Percentiles rank a stretch among this genome's conserved stretches.
Conservation (phyloP, 495 filamentous ascomycete species). For the Cryomyces antarcticus region DNA sequence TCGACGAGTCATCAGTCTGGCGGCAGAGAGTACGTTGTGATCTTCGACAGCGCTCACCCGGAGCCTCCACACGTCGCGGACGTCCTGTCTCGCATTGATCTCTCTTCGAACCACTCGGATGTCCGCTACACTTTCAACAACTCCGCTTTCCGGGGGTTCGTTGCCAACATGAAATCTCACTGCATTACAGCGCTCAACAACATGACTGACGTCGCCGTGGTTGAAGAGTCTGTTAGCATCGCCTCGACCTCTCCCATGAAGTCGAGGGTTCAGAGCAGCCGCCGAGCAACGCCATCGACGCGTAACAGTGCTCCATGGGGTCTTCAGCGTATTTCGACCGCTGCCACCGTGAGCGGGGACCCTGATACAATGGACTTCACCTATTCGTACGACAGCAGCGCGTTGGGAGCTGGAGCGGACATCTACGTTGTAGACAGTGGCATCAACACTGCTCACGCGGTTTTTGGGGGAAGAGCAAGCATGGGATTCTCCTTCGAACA, state of each 20-base stretch:
- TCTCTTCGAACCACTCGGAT: slow-evolving; percentile 9
- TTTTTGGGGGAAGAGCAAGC: slow-evolving; percentile 25
- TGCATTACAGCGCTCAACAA: slow-evolving; percentile 16
- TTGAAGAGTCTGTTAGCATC: slow-evolving; percentile 15
- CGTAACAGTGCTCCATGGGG: slow-evolving; percentile 25
- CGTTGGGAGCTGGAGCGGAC: slow-evolving; percentile 25
- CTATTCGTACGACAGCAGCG: slow-evolving; percentile 20
- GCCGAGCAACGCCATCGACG: neutral
- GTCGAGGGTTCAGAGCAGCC: neutral
- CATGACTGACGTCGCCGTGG: slow-evolving; percentile 20
- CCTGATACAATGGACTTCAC: slow-evolving; percentile 15
- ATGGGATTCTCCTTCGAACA: slow-evolving; percentile 19
- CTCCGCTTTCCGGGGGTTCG: slow-evolving; percentile 25
- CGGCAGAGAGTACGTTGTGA: slow-evolving; percentile 19
- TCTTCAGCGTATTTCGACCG: slow-evolving; percentile 26
- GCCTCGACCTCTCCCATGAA: slow-evolving; percentile 1
- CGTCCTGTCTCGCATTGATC: slow-evolving; percentile 11
- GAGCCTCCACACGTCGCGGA: slow-evolving; percentile 9
- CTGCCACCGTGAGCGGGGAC: slow-evolving; percentile 7
- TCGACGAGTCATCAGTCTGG: slow-evolving; percentile 7
- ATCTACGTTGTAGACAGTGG: slow-evolving; percentile 32
- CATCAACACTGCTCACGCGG: slow-evolving; percentile 22
- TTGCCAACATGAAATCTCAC: slow-evolving; percentile 17
- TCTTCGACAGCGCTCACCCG: slow-evolving; percentile 13
- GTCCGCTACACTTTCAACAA: slow-evolving; percentile 24